Evolutionary conservation across 108 stramenopile genomes (phyloP).

Genomic region (Pelagomonas calceolata): DNA sequence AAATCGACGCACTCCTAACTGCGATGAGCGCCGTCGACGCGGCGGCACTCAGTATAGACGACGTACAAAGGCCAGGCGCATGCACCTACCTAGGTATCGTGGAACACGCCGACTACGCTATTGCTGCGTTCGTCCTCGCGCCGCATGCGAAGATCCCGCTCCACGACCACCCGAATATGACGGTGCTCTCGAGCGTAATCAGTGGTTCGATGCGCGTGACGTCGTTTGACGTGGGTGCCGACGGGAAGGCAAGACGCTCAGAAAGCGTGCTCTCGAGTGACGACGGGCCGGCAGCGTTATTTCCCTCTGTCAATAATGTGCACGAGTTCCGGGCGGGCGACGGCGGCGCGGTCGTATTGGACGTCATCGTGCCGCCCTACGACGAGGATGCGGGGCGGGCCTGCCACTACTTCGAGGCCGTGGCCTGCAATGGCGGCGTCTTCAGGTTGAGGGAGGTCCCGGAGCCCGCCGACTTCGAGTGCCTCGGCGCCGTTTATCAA

Average conservation of each 20-base stretch:
- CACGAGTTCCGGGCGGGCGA: slow-evolving; percentile 81
- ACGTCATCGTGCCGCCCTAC: slow-evolving; percentile 86
- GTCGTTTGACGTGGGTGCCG: slow-evolving; percentile 54
- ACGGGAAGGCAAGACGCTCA: slow-evolving; percentile 6
- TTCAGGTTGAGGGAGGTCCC: too few species aligned
- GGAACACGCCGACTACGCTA: slow-evolving; percentile 61
- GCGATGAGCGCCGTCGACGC: slow-evolving; percentile 5
- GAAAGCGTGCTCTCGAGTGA: slow-evolving; percentile 14
- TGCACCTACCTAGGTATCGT: slow-evolving; percentile 55
- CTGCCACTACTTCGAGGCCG: slow-evolving; percentile 74
- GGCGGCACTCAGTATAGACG: too few species aligned
- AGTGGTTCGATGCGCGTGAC: slow-evolving; percentile 67
- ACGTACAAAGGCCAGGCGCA: too few species aligned
- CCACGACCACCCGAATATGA: slow-evolving; percentile 91
- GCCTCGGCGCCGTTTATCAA: too few species aligned
- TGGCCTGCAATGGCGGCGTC: too few species aligned
- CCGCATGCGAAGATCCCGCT: slow-evolving; percentile 72
- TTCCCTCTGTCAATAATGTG: slow-evolving; percentile 69
- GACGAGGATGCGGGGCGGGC: slow-evolving; percentile 61
- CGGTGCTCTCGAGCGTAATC: slow-evolving; percentile 69
- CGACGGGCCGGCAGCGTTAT: slow-evolving; percentile 38
- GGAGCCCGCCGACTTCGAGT: too few species aligned
- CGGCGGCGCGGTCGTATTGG: slow-evolving; percentile 74
- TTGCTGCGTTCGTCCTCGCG: slow-evolving; percentile 84
- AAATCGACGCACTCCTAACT: background rate